Base-by-base conservation (phyloP, 108 stramenopile genomes). In the Pseudonitzschia multistriata region DNA sequence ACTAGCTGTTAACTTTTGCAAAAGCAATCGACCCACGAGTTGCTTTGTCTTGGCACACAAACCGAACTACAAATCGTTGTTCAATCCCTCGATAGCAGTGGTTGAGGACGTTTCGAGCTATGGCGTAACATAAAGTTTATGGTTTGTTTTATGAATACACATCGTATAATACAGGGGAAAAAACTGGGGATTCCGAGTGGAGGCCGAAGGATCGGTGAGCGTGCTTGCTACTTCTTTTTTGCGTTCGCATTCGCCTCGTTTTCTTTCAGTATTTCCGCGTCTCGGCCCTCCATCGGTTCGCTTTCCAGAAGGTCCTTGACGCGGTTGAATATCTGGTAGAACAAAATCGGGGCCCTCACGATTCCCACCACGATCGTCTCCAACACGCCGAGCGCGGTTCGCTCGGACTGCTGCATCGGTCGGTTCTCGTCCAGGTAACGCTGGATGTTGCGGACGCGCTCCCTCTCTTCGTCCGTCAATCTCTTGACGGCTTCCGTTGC, bases 331-430 rank as follows among this genome's bases (percentile, higher is more conserved):
- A 89, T 85, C 39, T 77, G 75, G 24, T 59, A 70, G 8, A 93
- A 4, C 27, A 93, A 59, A 34, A 68, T 74, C 19, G 92, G 89
- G 14, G 83, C 92, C 49, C 78, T 72, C 3, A 93, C 40, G 33
- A 93, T 70, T 22, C 87, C 86, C 15, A 93, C 89, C 19, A 79
- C 77, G 40, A 93, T 66, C 19, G 85, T 77, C 61, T 93, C 92
- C 8, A 87, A 65, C 15, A 84, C 49, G 11, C 92, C 92, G 40
- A 88, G 70, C 0, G 83, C 54, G 7, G 84, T 81, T 14, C 79
- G 71, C 52, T 57, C 47, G 45, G 83, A 71, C 27, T 45, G 59
- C 50, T 88, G 82, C 86, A 90, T 86, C 3, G 92, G 92, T 49
- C 92, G 67, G 10, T 84, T 85, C 49, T 93, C 88, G 13, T 67